Evolutionary conservation across 495 filamentous ascomycete species (phyloP).

Genomic region (Viridothelium virens): DNA sequence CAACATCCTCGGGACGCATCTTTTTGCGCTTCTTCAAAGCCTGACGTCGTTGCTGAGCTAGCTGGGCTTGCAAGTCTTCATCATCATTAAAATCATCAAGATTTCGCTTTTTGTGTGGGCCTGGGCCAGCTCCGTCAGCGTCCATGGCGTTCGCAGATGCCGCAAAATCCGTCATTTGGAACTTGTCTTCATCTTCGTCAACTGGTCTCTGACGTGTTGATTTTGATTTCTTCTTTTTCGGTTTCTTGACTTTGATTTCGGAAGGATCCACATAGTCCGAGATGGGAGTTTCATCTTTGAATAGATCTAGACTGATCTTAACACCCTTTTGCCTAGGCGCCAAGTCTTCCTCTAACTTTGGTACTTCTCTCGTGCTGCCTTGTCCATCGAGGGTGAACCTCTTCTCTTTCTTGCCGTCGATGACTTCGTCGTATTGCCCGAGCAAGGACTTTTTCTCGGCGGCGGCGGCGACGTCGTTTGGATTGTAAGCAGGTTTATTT

Average conservation of each 20-base stretch:
- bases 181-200: conserved; percentile 64
- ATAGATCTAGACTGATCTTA: conserved; percentile 66
- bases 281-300: conserved; percentile 53
- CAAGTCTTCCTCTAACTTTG: conserved; percentile 47
- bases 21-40: conserved; percentile 88
- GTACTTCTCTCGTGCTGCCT: conserved; percentile 58
- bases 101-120: conserved; percentile 49
- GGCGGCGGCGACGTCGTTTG: conserved; percentile 57
- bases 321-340: conserved; percentile 57
- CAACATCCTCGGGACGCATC: conserved; percentile 74
- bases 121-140: conserved; percentile 47
- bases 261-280: conserved; percentile 86
- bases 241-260: conserved; percentile 82
- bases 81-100: conserved; percentile 77
- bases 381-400: conserved; percentile 74
- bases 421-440: conserved; percentile 90
- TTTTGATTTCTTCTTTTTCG: conserved; percentile 86
- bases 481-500: conserved; percentile 84
- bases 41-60: conserved; percentile 69
- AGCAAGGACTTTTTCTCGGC: conserved; percentile 59
- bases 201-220: conserved; percentile 57
- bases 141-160: conserved; percentile 60
- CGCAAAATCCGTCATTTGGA: conserved; percentile 39
- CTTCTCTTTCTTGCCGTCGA: conserved; percentile 85
- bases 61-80: conserved; percentile 79